These are phyloP conservation scores for Fusarium tricinctum DNA, from an alignment of 2,329 filamentous ascomycete genomes.

Conservation along the genomic window DNA sequence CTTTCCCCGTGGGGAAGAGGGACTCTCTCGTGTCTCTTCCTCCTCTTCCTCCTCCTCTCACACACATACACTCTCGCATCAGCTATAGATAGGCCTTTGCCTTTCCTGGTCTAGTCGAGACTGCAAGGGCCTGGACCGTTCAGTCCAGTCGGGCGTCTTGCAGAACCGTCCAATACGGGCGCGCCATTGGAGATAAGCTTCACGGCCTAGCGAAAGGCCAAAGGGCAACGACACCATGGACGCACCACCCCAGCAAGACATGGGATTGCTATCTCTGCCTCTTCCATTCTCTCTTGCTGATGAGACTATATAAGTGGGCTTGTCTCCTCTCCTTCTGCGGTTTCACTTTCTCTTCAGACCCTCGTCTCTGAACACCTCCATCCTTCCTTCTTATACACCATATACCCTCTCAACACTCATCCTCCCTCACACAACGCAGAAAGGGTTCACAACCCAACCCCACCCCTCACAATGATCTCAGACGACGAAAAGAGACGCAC, in stretches of 20 bases:
- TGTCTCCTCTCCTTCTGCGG: not conserved
- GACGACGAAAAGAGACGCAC: conserved; percentile 38
- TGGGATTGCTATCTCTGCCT: conserved; percentile 18
- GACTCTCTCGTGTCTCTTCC: no score
- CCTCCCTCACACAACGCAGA: no score
- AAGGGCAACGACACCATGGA: conserved; percentile 12
- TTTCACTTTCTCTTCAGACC: not conserved
- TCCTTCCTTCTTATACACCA: not conserved
- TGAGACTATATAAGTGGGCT: conserved; percentile 27
- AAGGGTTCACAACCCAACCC: no score
- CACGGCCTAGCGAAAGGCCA: not conserved
- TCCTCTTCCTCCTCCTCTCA: not conserved
- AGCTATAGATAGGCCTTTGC: not conserved
- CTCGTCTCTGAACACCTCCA: conserved; percentile 4
- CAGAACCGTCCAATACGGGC: not conserved
- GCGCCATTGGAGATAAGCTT: conserved; percentile 21
- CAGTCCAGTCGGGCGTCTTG: not conserved
- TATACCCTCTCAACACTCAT: not conserved
- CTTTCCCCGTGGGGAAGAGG: conserved; percentile 35
- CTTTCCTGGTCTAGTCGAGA: not conserved
- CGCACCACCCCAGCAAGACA: not conserved
- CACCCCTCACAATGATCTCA: conserved; percentile 19
- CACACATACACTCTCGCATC: not conserved
- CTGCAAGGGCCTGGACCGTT: conserved; percentile 17
- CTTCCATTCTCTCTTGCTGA: conserved; percentile 2